Evolutionary conservation across 495 filamentous ascomycete species (phyloP).

Genomic region (Parachaetomium inaequale): DNA sequence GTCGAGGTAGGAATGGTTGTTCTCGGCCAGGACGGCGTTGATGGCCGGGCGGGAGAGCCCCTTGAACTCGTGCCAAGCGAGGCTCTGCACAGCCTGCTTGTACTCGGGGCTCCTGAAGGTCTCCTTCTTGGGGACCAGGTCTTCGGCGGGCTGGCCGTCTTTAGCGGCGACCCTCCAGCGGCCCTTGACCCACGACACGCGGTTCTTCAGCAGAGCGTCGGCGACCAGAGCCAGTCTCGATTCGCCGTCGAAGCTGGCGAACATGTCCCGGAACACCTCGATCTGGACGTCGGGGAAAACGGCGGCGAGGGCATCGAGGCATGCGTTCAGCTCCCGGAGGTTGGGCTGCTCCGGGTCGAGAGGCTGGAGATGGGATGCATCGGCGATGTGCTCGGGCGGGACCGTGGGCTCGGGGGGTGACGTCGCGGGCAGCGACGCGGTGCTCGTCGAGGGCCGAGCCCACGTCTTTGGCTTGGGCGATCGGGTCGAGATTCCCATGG

Average conservation of each 20-base stretch:
- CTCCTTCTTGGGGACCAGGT: constrained; percentile 61
- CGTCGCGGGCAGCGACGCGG: neutral
- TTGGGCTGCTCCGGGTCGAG: constrained; percentile 49
- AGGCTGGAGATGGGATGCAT: constrained; percentile 43
- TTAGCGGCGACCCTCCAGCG: constrained; percentile 57
- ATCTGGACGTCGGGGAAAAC: constrained; percentile 85
- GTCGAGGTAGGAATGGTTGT: constrained; percentile 81
- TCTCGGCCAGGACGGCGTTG: constrained; percentile 83
- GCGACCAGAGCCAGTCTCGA: constrained; percentile 82
- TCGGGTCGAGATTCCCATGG: constrained; percentile 30
- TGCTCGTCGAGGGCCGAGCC: constrained; percentile 12
- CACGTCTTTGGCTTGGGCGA: constrained; percentile 13
- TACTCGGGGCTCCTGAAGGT: constrained; percentile 71
- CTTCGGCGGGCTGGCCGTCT: constrained; percentile 22
- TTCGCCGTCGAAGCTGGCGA: constrained; percentile 73
- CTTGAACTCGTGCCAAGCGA: constrained; percentile 74
- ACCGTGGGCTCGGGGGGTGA: constrained; percentile 8
- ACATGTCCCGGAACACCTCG: constrained; percentile 90
- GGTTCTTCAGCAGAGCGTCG: constrained; percentile 76
- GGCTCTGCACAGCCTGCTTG: constrained; percentile 61
- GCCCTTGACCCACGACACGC: constrained; percentile 68
- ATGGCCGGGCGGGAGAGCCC: constrained; percentile 74
- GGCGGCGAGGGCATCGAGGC: constrained; percentile 64
- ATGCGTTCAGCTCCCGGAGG: constrained; percentile 69
- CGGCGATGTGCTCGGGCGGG: constrained; percentile 42